Conservation (phyloP, 768 basidiomycete species). For the Kwoniella europaea region DNA sequence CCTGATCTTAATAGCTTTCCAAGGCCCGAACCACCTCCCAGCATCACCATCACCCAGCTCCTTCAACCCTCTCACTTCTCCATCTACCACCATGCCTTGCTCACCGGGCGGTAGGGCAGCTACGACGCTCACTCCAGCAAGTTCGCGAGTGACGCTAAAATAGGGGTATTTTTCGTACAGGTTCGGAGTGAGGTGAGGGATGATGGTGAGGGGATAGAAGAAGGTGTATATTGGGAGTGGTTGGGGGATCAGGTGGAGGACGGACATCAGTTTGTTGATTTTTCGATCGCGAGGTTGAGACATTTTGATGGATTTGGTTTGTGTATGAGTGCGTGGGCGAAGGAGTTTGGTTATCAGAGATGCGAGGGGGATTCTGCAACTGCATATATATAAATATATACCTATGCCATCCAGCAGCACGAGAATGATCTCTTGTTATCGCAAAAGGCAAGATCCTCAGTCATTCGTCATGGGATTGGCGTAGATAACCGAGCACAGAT, state of each 20-base stretch:
- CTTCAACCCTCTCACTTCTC: slow-evolving; percentile 22
- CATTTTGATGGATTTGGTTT: not conserved
- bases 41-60: slow-evolving; percentile 34
- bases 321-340: not conserved
- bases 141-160: slow-evolving; percentile 17
- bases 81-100: slow-evolving; percentile 15
- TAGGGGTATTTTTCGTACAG: slow-evolving; percentile 19
- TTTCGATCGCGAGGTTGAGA: not conserved
- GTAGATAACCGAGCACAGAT: not conserved
- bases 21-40: slow-evolving; percentile 28
- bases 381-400: not conserved
- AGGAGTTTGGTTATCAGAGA: not conserved
- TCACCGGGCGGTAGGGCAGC: slow-evolving; percentile 10
- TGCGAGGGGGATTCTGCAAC: not conserved
- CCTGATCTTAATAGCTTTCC: slow-evolving; percentile 25
- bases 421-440: too few species aligned
- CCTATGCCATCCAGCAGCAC: too few species aligned
- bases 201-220: slow-evolving; percentile 13
- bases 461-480: not conserved
- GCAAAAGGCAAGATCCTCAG: too few species aligned
- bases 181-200: not conserved
- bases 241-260: slow-evolving; percentile 21
- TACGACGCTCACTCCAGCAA: slow-evolving; percentile 16
- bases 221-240: slow-evolving; percentile 19
- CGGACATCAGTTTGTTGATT: slow-evolving; percentile 16